These are phyloP conservation scores for Cladosporium sp. DNA, from an alignment of 2,329 filamentous ascomycete species.

Conservation along the genomic window DNA sequence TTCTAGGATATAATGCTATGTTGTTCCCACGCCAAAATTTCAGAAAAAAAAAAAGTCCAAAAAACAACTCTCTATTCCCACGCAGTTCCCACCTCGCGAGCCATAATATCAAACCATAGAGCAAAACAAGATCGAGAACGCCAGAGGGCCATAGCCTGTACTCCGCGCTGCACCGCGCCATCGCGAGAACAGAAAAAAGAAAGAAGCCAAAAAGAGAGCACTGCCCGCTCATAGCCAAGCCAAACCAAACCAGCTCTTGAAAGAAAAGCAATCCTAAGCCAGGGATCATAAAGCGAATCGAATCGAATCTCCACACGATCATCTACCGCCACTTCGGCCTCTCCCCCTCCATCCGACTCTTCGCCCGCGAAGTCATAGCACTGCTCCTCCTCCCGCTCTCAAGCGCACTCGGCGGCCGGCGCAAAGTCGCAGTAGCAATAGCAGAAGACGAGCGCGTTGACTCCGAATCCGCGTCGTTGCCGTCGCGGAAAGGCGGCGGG, in stretches of 20 bases:
- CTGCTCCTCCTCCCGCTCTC: slow-evolving; percentile 26
- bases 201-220: background rate
- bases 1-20: background rate
- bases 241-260: background rate
- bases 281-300: background rate
- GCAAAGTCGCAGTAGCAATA: slow-evolving; percentile 21
- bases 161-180: no score
- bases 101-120: background rate
- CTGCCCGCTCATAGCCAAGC: background rate
- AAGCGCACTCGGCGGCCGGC: slow-evolving; percentile 25
- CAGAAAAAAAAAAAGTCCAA: background rate
- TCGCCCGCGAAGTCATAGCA: slow-evolving; percentile 20
- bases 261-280: background rate
- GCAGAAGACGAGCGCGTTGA: slow-evolving; percentile 9
- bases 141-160: no score
- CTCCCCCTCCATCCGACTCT: slow-evolving; percentile 23
- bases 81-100: background rate
- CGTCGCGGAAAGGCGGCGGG: slow-evolving; percentile 23
- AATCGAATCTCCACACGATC: background rate
- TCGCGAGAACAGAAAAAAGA: background rate
- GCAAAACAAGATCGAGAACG: background rate
- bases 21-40: background rate
- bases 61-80: background rate
- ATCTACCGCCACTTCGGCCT: slow-evolving; percentile 28
- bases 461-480: slow-evolving; percentile 35